Percentiles rank a stretch among this genome's conserved stretches.
These are phyloP conservation scores for Fusarium sororula DNA, from an alignment of 2,329 filamentous ascomycete species.

Conservation along the genomic window DNA sequence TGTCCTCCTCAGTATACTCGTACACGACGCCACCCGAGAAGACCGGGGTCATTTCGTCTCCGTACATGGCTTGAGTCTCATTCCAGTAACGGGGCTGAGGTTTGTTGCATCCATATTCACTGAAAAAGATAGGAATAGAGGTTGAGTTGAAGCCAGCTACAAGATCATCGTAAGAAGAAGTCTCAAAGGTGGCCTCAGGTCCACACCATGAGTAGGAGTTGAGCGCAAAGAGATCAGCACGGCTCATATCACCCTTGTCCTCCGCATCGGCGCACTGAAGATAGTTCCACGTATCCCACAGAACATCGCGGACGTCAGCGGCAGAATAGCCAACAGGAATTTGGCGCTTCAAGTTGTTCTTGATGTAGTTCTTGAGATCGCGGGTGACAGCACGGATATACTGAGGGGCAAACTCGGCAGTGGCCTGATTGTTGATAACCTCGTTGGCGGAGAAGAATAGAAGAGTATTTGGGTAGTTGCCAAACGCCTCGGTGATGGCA, in stretches of 20 bases:
- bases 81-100: conserved; percentile 77
- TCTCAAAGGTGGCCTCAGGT: conserved; percentile 66
- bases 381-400: conserved; percentile 80
- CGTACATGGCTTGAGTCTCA: conserved; percentile 78
- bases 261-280: conserved; percentile 71
- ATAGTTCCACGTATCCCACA: conserved; percentile 80
- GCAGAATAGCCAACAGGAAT: conserved; percentile 85
- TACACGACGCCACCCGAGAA: conserved; percentile 84
- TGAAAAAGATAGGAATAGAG: conserved; percentile 82
- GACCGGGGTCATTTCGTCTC: conserved; percentile 71
- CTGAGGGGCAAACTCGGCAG: conserved; percentile 69
- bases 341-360: conserved; percentile 70
- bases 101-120: conserved; percentile 82
- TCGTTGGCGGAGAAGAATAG: conserved; percentile 83
- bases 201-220: conserved; percentile 79
- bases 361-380: conserved; percentile 84
- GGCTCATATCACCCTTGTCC: conserved; percentile 66
- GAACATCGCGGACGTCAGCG: conserved; percentile 77
- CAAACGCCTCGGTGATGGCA: conserved; percentile 73
- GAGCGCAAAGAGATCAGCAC: conserved; percentile 78
- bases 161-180: conserved; percentile 70
- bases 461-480: conserved; percentile 73
- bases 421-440: conserved; percentile 73
- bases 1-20: conserved; percentile 78
- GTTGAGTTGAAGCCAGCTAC: conserved; percentile 71